Evolutionary conservation across 805 yeast genomes (phyloP).

Genomic region (Kodamaea kaohsiungensis): DNA sequence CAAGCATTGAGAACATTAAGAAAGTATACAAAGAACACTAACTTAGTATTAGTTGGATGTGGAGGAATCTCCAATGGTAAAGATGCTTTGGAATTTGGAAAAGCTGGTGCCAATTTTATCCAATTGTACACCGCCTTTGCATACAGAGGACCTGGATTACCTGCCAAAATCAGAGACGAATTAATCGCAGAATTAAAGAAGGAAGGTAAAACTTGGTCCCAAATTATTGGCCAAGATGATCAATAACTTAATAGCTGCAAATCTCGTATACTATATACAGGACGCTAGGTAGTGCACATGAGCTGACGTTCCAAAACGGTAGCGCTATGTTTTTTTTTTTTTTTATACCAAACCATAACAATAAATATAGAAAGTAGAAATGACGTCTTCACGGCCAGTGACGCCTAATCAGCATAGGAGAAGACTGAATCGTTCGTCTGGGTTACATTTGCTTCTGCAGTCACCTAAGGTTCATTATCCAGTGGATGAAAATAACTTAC

Average conservation of each 20-base stretch:
- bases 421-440: constrained; percentile 22
- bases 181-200: constrained; percentile 51
- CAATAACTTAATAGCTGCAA: constrained; percentile 15
- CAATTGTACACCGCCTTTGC: constrained; percentile 90
- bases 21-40: constrained; percentile 71
- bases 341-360: background rate
- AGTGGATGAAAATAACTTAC: constrained; percentile 38
- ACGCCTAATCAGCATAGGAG: constrained; percentile 22
- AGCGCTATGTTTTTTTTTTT: background rate
- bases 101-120: constrained; percentile 90
- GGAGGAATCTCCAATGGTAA: constrained; percentile 90
- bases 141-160: constrained; percentile 88
- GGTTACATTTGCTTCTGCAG: constrained; percentile 28
- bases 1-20: constrained; percentile 71
- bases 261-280: background rate
- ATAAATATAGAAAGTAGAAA: constrained; percentile 2
- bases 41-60: constrained; percentile 82
- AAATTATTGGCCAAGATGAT: constrained; percentile 68
- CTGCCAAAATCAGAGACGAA: constrained; percentile 45
- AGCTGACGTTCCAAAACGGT: background rate
- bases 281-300: background rate
- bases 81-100: constrained; percentile 89
- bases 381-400: constrained; percentile 23
- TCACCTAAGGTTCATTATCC: constrained; percentile 50
- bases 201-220: constrained; percentile 83